Evolutionary conservation across 2,329 filamentous ascomycete species (phyloP), one percentile per base, ranked within the genome.

Genomic region (Fusarium humuli): DNA sequence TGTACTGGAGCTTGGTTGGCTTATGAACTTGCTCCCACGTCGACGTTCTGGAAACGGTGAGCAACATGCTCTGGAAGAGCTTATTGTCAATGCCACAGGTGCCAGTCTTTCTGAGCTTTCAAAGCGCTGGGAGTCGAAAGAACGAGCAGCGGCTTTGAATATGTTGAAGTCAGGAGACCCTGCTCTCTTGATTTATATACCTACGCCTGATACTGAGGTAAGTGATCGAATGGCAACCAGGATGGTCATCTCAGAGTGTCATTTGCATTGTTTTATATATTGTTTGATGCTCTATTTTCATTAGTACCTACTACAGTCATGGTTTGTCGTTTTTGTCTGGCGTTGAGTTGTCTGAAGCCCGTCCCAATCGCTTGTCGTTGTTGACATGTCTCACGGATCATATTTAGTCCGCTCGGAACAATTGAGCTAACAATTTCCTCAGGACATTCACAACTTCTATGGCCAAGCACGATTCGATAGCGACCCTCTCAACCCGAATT

Each of bases 381-480:
- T 32, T 4, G 10, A 14, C 8, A 5, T 29, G 11, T 11, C 18
- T 10, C 3, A 12, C 69, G 69, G 69, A 48, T 23, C 44, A 54
- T 67, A 9, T 6, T 72, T 71, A n/a, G 37, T 54, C 69, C 69
- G 69, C 3, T n/a, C 22, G 29, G 23, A 41, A 48, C 16, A 13
- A 44, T 20, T n/a, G 41, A 53, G 57, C 65, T 72, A 71, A 71
- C 61, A 71, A 57, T 71, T 72, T 71, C 42, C 61, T 52, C 65
- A 70, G 61, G 27, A 63, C 47, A 71, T 72, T 45, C 46, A 62
- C 47, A 16, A 20, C 10, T 68, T 57, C 49, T 63, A 67, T 46
- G 34, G 14, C n/a, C 45, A 52, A 9, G 27, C n/a, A 40, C 27
- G 12, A 20, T 71, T 52, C 37, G 5, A 45, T 27, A 5, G 29